Conservation (phyloP, 1,284 basidiomycete species). For the Trichosporon faecale region DNA sequence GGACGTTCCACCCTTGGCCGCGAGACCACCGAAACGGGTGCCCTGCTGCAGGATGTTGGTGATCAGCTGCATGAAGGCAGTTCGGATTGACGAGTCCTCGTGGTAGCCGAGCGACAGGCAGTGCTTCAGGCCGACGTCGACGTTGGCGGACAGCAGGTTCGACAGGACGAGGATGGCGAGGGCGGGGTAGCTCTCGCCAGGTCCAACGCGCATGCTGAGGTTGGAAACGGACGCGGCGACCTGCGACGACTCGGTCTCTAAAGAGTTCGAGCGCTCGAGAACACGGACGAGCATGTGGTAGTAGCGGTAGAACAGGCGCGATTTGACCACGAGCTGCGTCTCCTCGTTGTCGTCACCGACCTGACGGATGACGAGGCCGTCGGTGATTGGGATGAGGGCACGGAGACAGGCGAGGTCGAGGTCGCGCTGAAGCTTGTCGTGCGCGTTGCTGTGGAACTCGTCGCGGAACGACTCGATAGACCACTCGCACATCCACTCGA, state of each 20-base stretch:
- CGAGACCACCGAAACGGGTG: conserved; percentile 52
- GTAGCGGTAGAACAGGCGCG: conserved; percentile 74
- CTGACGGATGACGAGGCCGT: conserved; percentile 67
- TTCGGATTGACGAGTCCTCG: conserved; percentile 66
- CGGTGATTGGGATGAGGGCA: conserved; percentile 70
- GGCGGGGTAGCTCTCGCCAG: conserved; percentile 24
- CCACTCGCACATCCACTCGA: conserved; percentile 76
- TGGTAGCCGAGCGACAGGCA: conserved; percentile 78
- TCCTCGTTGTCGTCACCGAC: conserved; percentile 62
- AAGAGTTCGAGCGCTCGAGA: conserved; percentile 56
- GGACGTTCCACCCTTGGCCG: conserved; percentile 26
- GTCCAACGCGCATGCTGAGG: conserved; percentile 19
- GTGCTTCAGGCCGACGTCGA: conserved; percentile 84
- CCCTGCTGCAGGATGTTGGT: conserved; percentile 78
- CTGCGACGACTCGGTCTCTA: conserved; percentile 26
- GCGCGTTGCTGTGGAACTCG: conserved; percentile 21
- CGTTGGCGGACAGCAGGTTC: conserved; percentile 78
- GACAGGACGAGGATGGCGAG: conserved; percentile 65
- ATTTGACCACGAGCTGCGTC: conserved; percentile 65
- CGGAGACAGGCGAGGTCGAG: conserved; percentile 69
- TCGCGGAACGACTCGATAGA: conserved; percentile 43
- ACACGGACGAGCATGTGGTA: conserved; percentile 64
- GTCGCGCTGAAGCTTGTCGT: conserved; percentile 53
- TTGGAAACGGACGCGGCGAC: conserved; percentile 23
- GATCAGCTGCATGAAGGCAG: conserved; percentile 84